These are phyloP conservation scores for Datisca glomerata DNA, from an alignment of 306 rosid genomes.

Conservation along the genomic window DNA sequence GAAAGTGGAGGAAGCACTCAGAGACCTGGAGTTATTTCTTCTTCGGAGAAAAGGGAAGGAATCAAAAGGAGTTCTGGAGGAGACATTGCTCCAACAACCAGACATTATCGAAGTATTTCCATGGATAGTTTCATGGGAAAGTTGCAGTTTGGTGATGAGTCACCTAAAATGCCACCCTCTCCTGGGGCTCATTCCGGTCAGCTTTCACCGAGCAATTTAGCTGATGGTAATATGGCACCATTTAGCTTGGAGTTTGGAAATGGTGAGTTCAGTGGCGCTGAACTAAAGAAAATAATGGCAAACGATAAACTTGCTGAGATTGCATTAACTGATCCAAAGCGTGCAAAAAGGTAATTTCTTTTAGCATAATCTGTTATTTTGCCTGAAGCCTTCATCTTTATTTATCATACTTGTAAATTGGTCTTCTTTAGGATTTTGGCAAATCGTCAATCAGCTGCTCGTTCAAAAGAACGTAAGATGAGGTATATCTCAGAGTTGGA, in stretches of 20 bases:
- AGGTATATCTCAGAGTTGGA: constrained; percentile 87
- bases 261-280: constrained; percentile 93
- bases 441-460: constrained; percentile 91
- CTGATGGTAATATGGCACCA: constrained; percentile 43
- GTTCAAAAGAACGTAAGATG: constrained; percentile 90
- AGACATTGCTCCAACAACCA: constrained; percentile 52
- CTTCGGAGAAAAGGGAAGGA: constrained; percentile 63
- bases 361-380: neutral
- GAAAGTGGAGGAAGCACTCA: constrained; percentile 47
- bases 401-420: constrained; percentile 4
- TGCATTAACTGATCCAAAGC: constrained; percentile 86
- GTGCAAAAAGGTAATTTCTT: constrained; percentile 62
- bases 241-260: constrained; percentile 91
- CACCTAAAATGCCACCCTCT: constrained; percentile 54
- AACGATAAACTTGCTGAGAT: constrained; percentile 89
- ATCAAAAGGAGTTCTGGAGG: constrained; percentile 61
- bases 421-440: constrained; percentile 62
- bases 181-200: constrained; percentile 44
- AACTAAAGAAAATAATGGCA: constrained; percentile 92
- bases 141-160: constrained; percentile 64
- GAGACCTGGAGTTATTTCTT: constrained; percentile 27
- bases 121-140: constrained; percentile 92
- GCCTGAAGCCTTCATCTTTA: neutral
- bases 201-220: constrained; percentile 37
- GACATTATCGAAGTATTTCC: constrained; percentile 78